phyloP scores from a whole-genome alignment of 2,329 filamentous ascomycete genomes.

The Colletotrichum sojae region DNA sequence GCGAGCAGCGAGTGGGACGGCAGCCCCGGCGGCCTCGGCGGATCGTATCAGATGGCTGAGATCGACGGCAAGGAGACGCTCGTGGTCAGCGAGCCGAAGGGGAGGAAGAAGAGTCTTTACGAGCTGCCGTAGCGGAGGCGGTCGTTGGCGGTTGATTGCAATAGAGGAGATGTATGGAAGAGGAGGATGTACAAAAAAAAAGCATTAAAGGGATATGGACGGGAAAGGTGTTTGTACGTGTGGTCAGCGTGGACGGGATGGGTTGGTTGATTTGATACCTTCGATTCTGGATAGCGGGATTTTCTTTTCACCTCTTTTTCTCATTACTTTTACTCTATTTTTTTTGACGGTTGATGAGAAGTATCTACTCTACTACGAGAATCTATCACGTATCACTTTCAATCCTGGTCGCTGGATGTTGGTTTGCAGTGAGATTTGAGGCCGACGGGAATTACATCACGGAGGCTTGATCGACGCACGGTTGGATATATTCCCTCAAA shows the following conservation, averaged over 20 bases:
- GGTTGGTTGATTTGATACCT: conserved; percentile 23
- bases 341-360: conserved; percentile 28
- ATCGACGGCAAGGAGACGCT: conserved; percentile 37
- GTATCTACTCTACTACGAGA: conserved; percentile 10
- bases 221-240: not conserved
- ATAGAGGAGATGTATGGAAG: not conserved
- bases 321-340: conserved; percentile 4
- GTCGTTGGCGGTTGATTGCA: not conserved
- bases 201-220: not conserved
- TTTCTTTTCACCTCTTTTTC: not conserved
- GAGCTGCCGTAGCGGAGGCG: conserved; percentile 25
- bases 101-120: conserved; percentile 35
- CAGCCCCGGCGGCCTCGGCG: conserved; percentile 22
- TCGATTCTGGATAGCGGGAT: conserved; percentile 24
- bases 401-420: not conserved
- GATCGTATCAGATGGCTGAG: conserved; percentile 33
- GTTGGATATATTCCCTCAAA: not conserved
- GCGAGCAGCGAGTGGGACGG: conserved; percentile 32
- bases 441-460: not conserved
- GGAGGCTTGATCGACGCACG: not conserved
- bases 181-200: conserved; percentile 5
- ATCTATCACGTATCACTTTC: not conserved
- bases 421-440: not conserved
- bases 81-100: conserved; percentile 4
- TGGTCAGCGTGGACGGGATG: not conserved